Evolutionary conservation across 2,329 filamentous ascomycete species (phyloP).

Genomic region (Thelonectria discophora): DNA sequence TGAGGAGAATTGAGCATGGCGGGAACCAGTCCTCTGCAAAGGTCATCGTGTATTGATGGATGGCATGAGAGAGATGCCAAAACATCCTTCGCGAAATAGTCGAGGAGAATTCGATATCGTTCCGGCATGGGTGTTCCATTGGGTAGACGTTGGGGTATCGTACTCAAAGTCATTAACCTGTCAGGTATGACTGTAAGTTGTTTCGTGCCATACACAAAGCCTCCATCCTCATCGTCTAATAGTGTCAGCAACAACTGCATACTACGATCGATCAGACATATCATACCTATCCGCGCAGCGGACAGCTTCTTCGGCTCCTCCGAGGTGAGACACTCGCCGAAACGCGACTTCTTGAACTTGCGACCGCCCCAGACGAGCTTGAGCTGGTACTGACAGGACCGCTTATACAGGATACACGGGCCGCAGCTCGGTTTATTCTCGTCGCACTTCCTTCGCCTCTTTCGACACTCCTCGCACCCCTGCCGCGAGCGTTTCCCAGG

Average conservation of each 20-base stretch:
- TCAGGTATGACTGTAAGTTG: neutral
- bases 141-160: constrained; percentile 33
- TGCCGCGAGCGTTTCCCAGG: constrained; percentile 38
- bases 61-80: constrained; percentile 41
- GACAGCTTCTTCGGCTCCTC: neutral
- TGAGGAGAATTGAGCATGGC: constrained; percentile 40
- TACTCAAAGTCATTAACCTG: neutral
- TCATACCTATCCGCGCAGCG: neutral
- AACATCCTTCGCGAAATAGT: constrained; percentile 40
- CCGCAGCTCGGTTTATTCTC: constrained; percentile 40
- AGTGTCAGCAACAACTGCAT: neutral
- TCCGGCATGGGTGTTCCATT: constrained; percentile 37
- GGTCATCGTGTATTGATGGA: constrained; percentile 39
- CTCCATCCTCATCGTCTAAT: constrained; percentile 14
- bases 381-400: constrained; percentile 38
- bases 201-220: constrained; percentile 4
- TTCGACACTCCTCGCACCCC: constrained; percentile 44
- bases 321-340: neutral
- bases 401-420: constrained; percentile 29
- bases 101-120: constrained; percentile 34
- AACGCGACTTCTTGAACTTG: constrained; percentile 2
- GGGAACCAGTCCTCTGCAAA: constrained; percentile 39
- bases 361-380: constrained; percentile 38
- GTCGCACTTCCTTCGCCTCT: constrained; percentile 42
- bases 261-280: neutral